Percentiles rank a stretch among this genome's conserved stretches.
Evolutionary conservation across 2,329 filamentous ascomycete species (phyloP).

Genomic region (Alternaria arborescens): DNA sequence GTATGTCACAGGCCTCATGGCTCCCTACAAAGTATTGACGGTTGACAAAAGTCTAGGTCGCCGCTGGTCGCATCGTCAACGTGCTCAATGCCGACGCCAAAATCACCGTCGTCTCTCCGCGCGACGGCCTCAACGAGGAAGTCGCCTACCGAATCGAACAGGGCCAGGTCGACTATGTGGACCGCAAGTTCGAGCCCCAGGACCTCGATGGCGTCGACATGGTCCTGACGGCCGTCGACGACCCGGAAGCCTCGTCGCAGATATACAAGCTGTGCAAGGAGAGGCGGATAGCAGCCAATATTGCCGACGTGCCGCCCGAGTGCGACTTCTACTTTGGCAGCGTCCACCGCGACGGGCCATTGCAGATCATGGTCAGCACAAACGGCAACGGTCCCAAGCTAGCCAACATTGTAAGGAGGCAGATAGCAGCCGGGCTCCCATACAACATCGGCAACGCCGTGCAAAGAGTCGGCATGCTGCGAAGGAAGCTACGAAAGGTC

Average conservation of each 20-base stretch:
- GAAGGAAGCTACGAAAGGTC: slow-evolving; percentile 78
- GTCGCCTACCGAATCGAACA: slow-evolving; percentile 81
- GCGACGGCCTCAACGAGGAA: slow-evolving; percentile 83
- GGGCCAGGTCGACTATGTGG: slow-evolving; percentile 78
- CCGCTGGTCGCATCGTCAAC: slow-evolving; percentile 91
- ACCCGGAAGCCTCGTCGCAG: slow-evolving; percentile 85
- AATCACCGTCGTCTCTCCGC: slow-evolving; percentile 85
- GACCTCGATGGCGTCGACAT: slow-evolving; percentile 85
- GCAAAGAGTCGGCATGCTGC: slow-evolving; percentile 79
- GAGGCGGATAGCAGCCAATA: slow-evolving; percentile 85
- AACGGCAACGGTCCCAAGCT: slow-evolving; percentile 95
- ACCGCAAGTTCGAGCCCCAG: slow-evolving; percentile 84
- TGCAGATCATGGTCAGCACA: slow-evolving; percentile 99
- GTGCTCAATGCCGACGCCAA: slow-evolving; percentile 93
- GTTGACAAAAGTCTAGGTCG: slow-evolving; percentile 72
- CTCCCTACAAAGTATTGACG: slow-evolving; percentile 33
- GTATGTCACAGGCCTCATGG: slow-evolving; percentile 59
- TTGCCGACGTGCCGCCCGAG: slow-evolving; percentile 94
- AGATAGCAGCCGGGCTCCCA: slow-evolving; percentile 81
- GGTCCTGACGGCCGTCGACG: slow-evolving; percentile 93
- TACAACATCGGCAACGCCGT: slow-evolving; percentile 85
- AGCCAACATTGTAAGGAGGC: slow-evolving; percentile 82
- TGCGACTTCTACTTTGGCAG: slow-evolving; percentile 99
- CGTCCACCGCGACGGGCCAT: slow-evolving; percentile 89
- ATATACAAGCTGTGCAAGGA: slow-evolving; percentile 96